These are phyloP conservation scores for Amanita fuliginea DNA, from an alignment of 768 basidiomycete genomes.

Conservation along the genomic window DNA sequence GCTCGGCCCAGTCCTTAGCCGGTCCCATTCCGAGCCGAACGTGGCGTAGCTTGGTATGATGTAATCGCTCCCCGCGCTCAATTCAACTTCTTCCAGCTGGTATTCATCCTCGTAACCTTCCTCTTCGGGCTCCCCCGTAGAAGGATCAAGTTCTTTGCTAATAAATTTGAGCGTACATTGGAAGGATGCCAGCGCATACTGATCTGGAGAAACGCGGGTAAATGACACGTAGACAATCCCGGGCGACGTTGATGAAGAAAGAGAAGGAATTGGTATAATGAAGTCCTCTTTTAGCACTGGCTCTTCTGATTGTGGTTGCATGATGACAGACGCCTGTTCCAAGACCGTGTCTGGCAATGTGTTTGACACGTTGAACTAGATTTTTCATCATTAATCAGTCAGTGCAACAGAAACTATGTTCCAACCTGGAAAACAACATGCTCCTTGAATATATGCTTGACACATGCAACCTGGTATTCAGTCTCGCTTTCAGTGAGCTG, in stretches of 20 bases:
- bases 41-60: conserved; percentile 91
- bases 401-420: neutral
- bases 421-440: conserved; percentile 94
- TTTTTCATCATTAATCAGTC: conserved; percentile 5
- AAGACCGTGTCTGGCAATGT: conserved; percentile 92
- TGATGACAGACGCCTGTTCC: conserved; percentile 88
- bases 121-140: conserved; percentile 90
- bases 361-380: conserved; percentile 93
- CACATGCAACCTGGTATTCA: conserved; percentile 93
- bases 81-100: conserved; percentile 90
- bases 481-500: conserved; percentile 95
- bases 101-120: conserved; percentile 99
- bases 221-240: conserved; percentile 90
- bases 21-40: conserved; percentile 93
- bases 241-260: conserved; percentile 64
- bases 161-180: conserved; percentile 86
- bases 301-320: conserved; percentile 72
- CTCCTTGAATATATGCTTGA: conserved; percentile 94
- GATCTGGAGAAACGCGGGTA: conserved; percentile 66
- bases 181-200: conserved; percentile 79
- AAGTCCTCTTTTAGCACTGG: conserved; percentile 83
- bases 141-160: conserved; percentile 95
- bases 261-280: conserved; percentile 72
- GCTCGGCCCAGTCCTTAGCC: conserved; percentile 63
- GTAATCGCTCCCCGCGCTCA: conserved; percentile 88